Evolutionary conservation across 1,284 basidiomycete genomes (phyloP).

Genomic region (Athelia psychrophila): DNA sequence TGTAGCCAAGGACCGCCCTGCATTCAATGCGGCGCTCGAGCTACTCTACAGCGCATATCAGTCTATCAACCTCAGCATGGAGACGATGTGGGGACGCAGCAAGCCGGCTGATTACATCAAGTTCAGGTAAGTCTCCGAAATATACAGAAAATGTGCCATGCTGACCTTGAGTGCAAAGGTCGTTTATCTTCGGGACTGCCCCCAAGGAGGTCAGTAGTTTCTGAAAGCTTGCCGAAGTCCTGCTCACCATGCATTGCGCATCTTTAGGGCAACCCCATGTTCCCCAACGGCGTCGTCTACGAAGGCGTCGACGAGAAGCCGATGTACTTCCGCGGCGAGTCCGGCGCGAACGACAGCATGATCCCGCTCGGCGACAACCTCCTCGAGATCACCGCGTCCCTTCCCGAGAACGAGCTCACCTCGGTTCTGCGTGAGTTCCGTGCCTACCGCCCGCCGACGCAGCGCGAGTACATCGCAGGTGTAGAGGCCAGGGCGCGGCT

Average conservation of each 20-base stretch:
- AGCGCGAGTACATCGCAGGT: slow-evolving; percentile 18
- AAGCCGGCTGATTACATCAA: slow-evolving; percentile 18
- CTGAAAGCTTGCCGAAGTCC: no score
- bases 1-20: slow-evolving; percentile 9
- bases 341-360: slow-evolving; percentile 26
- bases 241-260: no score
- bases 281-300: slow-evolving; percentile 24
- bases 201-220: not conserved
- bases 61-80: slow-evolving; percentile 14
- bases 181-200: slow-evolving; percentile 1
- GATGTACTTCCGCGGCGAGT: slow-evolving; percentile 24
- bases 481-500: slow-evolving; percentile 6
- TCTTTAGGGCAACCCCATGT: slow-evolving; percentile 13
- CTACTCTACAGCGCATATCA: slow-evolving; percentile 9
- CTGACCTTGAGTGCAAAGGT: not conserved
- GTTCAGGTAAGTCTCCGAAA: slow-evolving; percentile 22
- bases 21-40: slow-evolving; percentile 14
- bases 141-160: slow-evolving; percentile 9
- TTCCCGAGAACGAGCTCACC: slow-evolving; percentile 18
- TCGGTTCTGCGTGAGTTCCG: slow-evolving; percentile 21
- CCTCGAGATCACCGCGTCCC: slow-evolving; percentile 13
- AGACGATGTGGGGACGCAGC: slow-evolving; percentile 18
- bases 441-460: slow-evolving; percentile 19
- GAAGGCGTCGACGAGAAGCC: slow-evolving; percentile 21
- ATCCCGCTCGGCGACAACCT: slow-evolving; percentile 23